Percentiles rank a stretch among this genome's conserved stretches.
Conservation (phyloP, 1,284 basidiomycete genomes). For the Ceratobasidium sp. region DNA sequence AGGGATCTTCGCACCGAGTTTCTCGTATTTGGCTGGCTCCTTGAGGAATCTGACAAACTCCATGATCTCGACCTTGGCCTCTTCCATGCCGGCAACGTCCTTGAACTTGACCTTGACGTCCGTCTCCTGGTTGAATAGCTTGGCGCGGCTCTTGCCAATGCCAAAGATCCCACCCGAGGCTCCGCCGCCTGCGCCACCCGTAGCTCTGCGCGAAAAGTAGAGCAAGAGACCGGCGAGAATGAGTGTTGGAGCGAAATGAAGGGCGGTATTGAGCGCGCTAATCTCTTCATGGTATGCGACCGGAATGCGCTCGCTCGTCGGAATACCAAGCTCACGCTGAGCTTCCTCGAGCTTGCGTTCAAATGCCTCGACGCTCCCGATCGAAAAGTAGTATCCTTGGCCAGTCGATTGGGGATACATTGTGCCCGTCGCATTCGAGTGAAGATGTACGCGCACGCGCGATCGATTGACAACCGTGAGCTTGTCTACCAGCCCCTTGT, state of each 20-base stretch:
- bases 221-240: slow-evolving; percentile 90
- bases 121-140: slow-evolving; percentile 97
- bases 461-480: slow-evolving; percentile 92
- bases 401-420: slow-evolving; percentile 68
- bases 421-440: slow-evolving; percentile 81
- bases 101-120: slow-evolving; percentile 93
- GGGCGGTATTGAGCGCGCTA: slow-evolving; percentile 78
- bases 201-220: slow-evolving; percentile 85
- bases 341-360: slow-evolving; percentile 94
- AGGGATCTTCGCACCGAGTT: slow-evolving; percentile 97
- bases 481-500: slow-evolving; percentile 95
- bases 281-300: slow-evolving; percentile 97
- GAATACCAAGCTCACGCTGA: slow-evolving; percentile 91
- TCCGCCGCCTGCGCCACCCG: slow-evolving; percentile 62
- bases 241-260: slow-evolving; percentile 94
- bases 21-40: slow-evolving; percentile 93
- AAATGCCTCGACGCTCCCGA: slow-evolving; percentile 97
- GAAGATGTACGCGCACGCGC: slow-evolving; percentile 86
- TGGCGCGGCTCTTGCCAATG: slow-evolving; percentile 95
- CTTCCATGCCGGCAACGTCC: slow-evolving; percentile 99
- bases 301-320: slow-evolving; percentile 91
- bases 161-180: slow-evolving; percentile 93
- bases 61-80: slow-evolving; percentile 99
- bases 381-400: slow-evolving; percentile 87
- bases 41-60: slow-evolving; percentile 99